Base-by-base conservation (phyloP, 2,329 filamentous ascomycete species). In the Pseudocercospora crystallina region DNA sequence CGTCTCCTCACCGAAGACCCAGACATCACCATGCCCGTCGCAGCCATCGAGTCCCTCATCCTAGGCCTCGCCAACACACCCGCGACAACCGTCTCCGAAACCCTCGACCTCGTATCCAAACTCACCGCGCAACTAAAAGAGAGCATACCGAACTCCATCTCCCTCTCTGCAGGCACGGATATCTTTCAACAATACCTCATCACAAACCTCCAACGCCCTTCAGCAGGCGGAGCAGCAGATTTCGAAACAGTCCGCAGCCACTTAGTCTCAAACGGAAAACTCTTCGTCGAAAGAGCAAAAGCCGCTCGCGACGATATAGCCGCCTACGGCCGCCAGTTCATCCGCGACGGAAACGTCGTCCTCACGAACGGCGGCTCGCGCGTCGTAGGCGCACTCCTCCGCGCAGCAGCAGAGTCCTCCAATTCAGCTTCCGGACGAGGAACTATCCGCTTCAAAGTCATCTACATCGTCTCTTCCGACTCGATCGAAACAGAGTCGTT, bases 131-230 rank as follows among this genome's bases (percentile, higher is more conserved):
- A 84, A 63, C 82, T 99, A 58, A 92, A 91, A 70, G 78, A 79
- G 51, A 83, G 85, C 14, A 86, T 95, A 46, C 80, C 86, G 7
- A 97, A 99, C 73, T 89, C 91, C 11, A 89, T 97, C 49, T 92
- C 91, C 4, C 83, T 97, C 12, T 90, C 89, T 42, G 94, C 95
- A 48, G 94, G 94, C 64, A 96, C 91, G 53, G 91, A 96, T 70
- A 83, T 97, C 52, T 97, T 99, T 77, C 88, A 94, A 69, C 87
- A 92, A 68, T 97, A 95, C 73, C 83, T 99, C 61, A 86, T 96
- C 64, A 84, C 85, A 49, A 90, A 80, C 14, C 70, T 86, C 61
- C 80, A 84, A 68, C 71, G 78, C 54, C 76, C 80, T 12, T 49
- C 41, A 5, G 40, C 52, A 12, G 37, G 54, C 30, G 76, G 76